Conservation (phyloP, 208 protist genomes). For the Leishmania guyanensis region DNA sequence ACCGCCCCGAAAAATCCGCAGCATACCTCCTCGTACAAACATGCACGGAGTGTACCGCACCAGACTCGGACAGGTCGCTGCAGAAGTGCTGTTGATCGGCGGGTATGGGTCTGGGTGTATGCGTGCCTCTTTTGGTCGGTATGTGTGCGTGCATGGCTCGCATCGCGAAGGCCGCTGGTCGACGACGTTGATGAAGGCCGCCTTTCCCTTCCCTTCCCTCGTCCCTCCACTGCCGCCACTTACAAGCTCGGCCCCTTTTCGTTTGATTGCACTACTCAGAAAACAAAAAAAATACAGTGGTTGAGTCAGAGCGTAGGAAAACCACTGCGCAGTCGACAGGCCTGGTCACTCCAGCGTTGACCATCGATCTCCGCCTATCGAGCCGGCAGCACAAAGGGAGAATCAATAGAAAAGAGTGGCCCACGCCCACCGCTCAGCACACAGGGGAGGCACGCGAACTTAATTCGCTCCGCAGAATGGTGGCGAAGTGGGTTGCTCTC, state of each 20-base stretch:
- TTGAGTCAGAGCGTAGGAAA: neutral
- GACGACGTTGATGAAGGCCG: neutral
- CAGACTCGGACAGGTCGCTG: neutral
- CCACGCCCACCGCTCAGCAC: neutral
- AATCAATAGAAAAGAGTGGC: neutral
- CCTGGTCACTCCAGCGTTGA: neutral
- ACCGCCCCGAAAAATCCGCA: neutral
- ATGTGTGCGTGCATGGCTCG: neutral
- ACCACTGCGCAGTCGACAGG: neutral
- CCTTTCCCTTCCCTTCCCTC: no score
- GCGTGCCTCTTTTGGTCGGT: neutral
- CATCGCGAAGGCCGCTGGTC: neutral
- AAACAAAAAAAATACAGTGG: neutral
- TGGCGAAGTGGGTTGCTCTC: neutral
- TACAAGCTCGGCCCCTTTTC: neutral
- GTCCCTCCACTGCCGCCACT: neutral
- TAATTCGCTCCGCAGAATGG: neutral
- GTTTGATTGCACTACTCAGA: neutral
- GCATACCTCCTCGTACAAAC: neutral
- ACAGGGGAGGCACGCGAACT: neutral
- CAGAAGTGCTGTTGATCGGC: neutral
- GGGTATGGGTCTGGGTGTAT: neutral
- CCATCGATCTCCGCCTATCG: neutral
- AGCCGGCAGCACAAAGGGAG: neutral
- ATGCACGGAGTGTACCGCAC: neutral